Evolutionary conservation across 257 asterid genomes (phyloP).

Genomic region (Scutellaria baicalensis): DNA sequence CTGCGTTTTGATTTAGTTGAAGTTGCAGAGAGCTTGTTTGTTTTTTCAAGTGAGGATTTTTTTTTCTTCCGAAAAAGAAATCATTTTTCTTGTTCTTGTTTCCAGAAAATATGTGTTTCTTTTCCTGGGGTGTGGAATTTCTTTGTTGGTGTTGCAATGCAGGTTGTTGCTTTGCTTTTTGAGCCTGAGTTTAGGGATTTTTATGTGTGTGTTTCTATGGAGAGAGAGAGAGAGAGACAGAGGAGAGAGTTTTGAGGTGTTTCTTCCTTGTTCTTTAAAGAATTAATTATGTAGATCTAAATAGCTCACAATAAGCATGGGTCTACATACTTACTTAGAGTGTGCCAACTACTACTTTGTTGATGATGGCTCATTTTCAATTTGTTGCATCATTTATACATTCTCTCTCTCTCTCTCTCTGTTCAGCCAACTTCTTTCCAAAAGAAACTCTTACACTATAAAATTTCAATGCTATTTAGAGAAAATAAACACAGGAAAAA

Average conservation of each 20-base stretch:
- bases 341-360: background rate
- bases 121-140: background rate
- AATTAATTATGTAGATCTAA: constrained; percentile 17
- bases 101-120: background rate
- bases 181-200: background rate
- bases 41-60: background rate
- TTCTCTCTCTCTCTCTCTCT: background rate
- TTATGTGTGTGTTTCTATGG: background rate
- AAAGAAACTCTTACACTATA: background rate
- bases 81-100: too few species aligned
- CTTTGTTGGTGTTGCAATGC: constrained; percentile 8
- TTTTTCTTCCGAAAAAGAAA: background rate
- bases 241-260: background rate
- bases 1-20: background rate
- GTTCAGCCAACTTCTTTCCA: too few species aligned
- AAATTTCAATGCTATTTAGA: background rate
- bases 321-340: background rate
- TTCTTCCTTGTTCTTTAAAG: too few species aligned
- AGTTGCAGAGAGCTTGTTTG: background rate
- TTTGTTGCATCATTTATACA: constrained; percentile 7
- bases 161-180: background rate
- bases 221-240: too few species aligned
- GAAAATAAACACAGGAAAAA: background rate
- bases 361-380: constrained; percentile 9
- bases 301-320: constrained; percentile 6